Base-by-base conservation (phyloP, 805 yeast genomes). In the Sugiyamaella boreocaroliniensis region DNA sequence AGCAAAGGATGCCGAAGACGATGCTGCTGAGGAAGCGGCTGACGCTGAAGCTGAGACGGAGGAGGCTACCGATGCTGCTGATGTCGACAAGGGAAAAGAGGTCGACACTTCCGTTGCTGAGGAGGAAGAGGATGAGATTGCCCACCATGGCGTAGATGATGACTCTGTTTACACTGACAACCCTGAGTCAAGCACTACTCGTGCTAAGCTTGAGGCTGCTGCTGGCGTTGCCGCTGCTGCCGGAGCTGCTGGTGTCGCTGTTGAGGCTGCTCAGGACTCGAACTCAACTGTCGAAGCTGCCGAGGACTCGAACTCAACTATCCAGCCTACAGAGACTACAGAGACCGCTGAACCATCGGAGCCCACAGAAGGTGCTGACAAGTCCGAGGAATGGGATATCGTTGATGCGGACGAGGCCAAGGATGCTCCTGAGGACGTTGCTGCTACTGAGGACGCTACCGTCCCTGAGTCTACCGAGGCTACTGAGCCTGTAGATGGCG, bases 121-220 rank as follows among this genome's bases (percentile, higher is more conserved):
- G 12, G 37, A 45, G 37, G n/a, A 10, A 4, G 37, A 32, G 37
- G n/a, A 10, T 32, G 11, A 41, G 43, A 58, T 22, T 51, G 54
- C 43, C 20, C 58, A 61, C 54, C 62, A 59, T 37, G 60, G 53
- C 16, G 67, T 60, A 4, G 71, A 65, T 20, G 81, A 76, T 40
- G 79, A 72, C 14, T 10, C n/a, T 11, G 37, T 11, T 32, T 32
- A 51, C 22, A 44, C 49, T 4, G 51, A 50, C 22, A 51, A 54
- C 40, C 15, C 54, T 45, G 53, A 46, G 47, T 47, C 45, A 32
- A 51, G 49, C 3, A 50, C 40, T 50, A 42, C 57, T 49, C 57
- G 42, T 32, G 45, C 32, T 22, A 26, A 22, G 15, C 22, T 19
- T 15, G 34, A 46, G n/a, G 43, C 29, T 40, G 46, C 32, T 29